Evolutionary conservation across 495 filamentous ascomycete species (phyloP), one percentile per base, ranked within the genome.

Genomic region (Aspergillus bertholletiae): DNA sequence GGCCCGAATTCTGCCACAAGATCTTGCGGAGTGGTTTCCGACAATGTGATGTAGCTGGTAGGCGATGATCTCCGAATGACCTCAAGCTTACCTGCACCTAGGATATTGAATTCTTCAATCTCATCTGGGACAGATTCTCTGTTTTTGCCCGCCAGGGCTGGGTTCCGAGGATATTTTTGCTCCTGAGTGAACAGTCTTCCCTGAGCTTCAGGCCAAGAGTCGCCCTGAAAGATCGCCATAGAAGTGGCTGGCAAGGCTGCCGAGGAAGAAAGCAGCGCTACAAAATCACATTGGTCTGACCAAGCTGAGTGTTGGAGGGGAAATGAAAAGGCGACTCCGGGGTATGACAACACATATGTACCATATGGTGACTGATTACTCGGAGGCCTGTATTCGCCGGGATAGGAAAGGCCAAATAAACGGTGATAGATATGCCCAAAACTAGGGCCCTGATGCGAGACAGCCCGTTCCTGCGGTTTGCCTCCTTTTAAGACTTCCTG

Each of bases 391-490:
- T 92, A 97, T 74, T 98, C 94, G 30, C 94, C 94, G 3, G 88
- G 86, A 64, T 92, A 96, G 0, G 93, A 92, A 13, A 91, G 91
- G 0, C 94, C 94, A 63, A 98, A 85, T 4, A 96, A 77, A 46
- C 88, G 85, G 49, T 94, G 88, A 69, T 97, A 97, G 51, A 98
- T 87, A 71, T 95, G 90, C 37, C 87, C 84, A 67, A 97, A 97
- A 28, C 81, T 84, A 5, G 94, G 94, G 5, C 92, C 90, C 5
- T 78, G 72, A 3, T 77, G 55, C 35, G 69, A 69, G 5, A 69
- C 49, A 15, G 68, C 49, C 40, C 61, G 65, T 18, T 82, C 78
- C 15, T 68, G 55, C 5, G 76, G 67, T 52, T 78, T 80, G 21
- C 72, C 66, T 0, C 80, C 77, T 56, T 90, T 90, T 46, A 89